Percentiles rank a stretch among this genome's conserved stretches.
phyloP scores from a whole-genome alignment of 2,329 filamentous ascomycete genomes.

The Ceratocystis eucalypticola region DNA sequence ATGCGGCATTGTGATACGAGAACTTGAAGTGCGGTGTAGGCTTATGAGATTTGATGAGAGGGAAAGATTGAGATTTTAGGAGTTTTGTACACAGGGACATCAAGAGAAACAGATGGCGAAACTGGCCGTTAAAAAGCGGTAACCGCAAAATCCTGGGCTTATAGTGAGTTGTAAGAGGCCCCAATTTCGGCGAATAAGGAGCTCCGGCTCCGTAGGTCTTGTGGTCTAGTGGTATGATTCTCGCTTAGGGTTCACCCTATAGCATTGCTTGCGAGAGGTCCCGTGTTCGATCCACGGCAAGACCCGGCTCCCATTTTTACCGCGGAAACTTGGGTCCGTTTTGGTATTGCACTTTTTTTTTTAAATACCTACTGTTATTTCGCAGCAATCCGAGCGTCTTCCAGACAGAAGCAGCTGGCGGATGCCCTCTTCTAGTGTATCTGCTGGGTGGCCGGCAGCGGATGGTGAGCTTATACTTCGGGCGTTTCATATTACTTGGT shows the following conservation, averaged over 20 bases:
- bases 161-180: not conserved
- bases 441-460: no score
- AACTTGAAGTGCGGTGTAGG: not conserved
- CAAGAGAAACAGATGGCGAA: not conserved
- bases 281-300: conserved; percentile 22
- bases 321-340: not conserved
- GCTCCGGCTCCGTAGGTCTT: conserved; percentile 26
- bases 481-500: no score
- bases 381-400: not conserved
- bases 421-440: not conserved
- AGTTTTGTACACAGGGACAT: not conserved
- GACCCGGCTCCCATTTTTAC: not conserved
- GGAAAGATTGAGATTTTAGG: not conserved
- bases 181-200: not conserved
- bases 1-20: not conserved
- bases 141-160: not conserved
- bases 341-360: not conserved
- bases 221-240: conserved; percentile 59
- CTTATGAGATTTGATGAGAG: not conserved
- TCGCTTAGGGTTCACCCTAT: conserved; percentile 46
- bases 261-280: conserved; percentile 22
- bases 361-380: not conserved
- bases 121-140: not conserved
- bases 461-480: no score
- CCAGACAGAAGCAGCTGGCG: not conserved